Conservation (phyloP, 2,329 filamentous ascomycete genomes). For the Parascedosporium putredinis region DNA sequence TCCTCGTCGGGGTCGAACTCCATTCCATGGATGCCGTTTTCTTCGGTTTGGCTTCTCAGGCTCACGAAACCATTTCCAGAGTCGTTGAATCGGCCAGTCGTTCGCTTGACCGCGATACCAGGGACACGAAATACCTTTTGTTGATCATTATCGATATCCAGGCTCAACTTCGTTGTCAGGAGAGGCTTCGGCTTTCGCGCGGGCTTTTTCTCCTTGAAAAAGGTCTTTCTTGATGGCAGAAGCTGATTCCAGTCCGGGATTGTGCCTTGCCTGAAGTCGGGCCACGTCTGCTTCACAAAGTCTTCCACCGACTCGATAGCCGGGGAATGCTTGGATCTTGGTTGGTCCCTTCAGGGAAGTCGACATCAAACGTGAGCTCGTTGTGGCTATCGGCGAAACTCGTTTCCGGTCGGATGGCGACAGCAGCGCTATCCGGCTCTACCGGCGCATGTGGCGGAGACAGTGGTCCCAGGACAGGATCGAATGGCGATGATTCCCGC, state of each 20-base stretch:
- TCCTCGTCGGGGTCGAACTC: conserved; percentile 39
- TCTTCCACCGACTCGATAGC: conserved; percentile 65
- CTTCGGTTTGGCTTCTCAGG: conserved; percentile 26
- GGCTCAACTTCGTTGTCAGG: conserved; percentile 74
- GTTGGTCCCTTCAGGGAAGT: conserved; percentile 33
- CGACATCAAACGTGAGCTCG: conserved; percentile 29
- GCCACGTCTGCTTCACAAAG: conserved; percentile 69
- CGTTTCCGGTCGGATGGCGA: conserved; percentile 10
- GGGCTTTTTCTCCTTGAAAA: conserved; percentile 70
- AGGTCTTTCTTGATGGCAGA: conserved; percentile 68
- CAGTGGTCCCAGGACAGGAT: conserved; percentile 28
- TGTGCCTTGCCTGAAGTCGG: conserved; percentile 65
- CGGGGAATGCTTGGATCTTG: conserved; percentile 56
- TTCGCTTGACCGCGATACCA: background rate
- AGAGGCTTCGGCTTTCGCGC: conserved; percentile 70
- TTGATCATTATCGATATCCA: conserved; percentile 79
- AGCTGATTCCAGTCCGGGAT: conserved; percentile 73
- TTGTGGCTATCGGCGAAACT: conserved; percentile 10
- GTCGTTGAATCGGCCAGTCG: conserved; percentile 46
- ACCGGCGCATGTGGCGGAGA: conserved; percentile 23
- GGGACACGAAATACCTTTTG: conserved; percentile 72
- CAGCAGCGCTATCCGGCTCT: background rate
- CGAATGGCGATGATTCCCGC: conserved; percentile 36
- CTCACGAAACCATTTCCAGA: conserved; percentile 38
- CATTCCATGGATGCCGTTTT: conserved; percentile 25